Base-by-base conservation (phyloP, 352 stramenopile species). In the Pilasporangium apinafurcum region DNA sequence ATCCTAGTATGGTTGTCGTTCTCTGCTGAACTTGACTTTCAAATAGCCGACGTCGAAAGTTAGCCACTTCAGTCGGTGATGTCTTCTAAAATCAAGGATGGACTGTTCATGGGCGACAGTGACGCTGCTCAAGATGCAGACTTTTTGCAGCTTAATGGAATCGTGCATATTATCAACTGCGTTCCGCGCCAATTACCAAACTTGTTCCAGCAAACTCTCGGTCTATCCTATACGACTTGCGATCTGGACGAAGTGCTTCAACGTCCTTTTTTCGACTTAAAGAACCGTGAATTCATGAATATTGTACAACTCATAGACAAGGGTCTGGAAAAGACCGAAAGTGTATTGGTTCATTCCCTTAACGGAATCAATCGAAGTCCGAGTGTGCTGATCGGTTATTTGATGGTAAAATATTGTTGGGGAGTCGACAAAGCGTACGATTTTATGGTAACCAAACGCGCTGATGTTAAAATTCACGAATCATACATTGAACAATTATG, bases 41-140 rank as follows among this genome's bases (percentile, higher is more conserved):
- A 50, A 44, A 29, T 41, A 34, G 9, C 12, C 25, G 20, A 26
- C 13, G 10, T 37, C 30, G 25, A 16, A 42, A 30, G 18, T n/a
- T 24, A 43, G 16, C 12, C n/a, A 21, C 25, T 37, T 35, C 34
- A 14, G 13, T 31, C 37, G 17, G 42, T 22, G 34, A 97, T 97
- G 87, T 94, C 89, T 47, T 95, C 87, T 25, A 96, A 96, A 62
- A 88, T 97, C 53, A 96, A 95, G 64, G 90, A 97, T 67, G 86
- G 86, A 7, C 72, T 97, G 36, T 97, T 97, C 66, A 91, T 97
- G 57, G 89, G 88, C 50, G 90, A 97, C 57, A 80, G 91, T 17
- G 84, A 96, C 36, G 81, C 83, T n/a, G 86, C 78, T 27, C 87
- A 97, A 56, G 89, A 97, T 51, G 68, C 80, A 33, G 89, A 97